Evolutionary conservation across 83 land plant species (phyloP).

Genomic region (Picea engelmannii): DNA sequence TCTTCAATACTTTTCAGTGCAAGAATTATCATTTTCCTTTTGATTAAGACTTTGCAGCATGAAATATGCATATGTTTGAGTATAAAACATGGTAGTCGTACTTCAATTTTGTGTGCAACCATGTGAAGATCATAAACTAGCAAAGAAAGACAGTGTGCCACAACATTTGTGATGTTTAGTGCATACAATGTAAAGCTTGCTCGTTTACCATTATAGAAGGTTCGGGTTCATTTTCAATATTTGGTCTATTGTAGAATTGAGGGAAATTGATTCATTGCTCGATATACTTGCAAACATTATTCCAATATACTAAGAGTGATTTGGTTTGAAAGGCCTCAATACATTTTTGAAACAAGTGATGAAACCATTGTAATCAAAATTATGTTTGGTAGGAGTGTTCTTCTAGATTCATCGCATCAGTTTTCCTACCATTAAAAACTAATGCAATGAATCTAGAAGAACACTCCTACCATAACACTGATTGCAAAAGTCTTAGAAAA

Average conservation of each 20-base stretch:
- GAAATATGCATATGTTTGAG: not conserved
- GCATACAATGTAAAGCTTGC: not conserved
- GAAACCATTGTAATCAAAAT: no score
- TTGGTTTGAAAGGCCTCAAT: no score
- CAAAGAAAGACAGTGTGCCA: not conserved
- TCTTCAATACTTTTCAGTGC: no score
- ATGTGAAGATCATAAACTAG: constrained; percentile 5
- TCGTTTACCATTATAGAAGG: not conserved
- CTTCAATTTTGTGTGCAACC: not conserved
- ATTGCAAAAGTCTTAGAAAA: no score
- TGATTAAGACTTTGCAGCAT: not conserved
- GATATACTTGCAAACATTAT: not conserved
- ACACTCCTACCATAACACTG: no score
- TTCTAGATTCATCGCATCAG: no score
- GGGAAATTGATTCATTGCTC: not conserved
- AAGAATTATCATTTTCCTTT: not conserved
- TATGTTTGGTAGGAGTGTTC: no score
- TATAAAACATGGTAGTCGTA: not conserved
- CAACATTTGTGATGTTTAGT: not conserved
- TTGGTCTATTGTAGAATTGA: not conserved
- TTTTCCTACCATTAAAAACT: no score
- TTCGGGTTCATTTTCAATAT: not conserved
- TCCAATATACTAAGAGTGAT: not conserved
- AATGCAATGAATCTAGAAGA: no score
- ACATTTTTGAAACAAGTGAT: no score